Evolutionary conservation across 2,329 filamentous ascomycete species (phyloP), one percentile per base, ranked within the genome.

Genomic region (Talaromyces sp.): DNA sequence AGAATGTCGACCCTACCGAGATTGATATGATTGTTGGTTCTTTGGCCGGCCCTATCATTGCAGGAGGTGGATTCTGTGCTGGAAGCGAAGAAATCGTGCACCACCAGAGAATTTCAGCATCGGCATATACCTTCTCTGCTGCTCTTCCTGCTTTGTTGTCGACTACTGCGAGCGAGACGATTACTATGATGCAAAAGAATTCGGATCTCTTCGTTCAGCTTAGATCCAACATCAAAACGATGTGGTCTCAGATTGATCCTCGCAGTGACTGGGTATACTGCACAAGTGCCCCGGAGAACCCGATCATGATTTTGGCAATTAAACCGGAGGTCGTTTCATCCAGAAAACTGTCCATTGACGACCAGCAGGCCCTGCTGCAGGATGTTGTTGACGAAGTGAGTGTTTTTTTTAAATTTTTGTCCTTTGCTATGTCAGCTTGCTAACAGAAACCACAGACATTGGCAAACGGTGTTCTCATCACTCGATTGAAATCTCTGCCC

Each of bases 21-120:
- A 88, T 99, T 55, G 94, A 99, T 78, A 97, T 99, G 92, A 93
- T 99, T 66, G 85, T 97, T 57, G 94, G 95, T 50, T 96, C 91
- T 38, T 85, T 99, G 52, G 88, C 93, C 12, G 93, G 94, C 2
- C 89, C 92, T 17, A 82, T 99, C 41, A 94, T 93, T 70, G 92
- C 91, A 10, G 93, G 92, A 59, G 94, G 95, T 67, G 94, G 94
- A 17, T 99, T 99, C 80, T 99, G 94, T 73, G 92, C 93, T 17
- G 93, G 92, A 19, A 88, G 88, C 43, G 88, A 88, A 65, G 94
- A 97, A 71, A 92, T 97, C 19, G 90, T 97, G 19, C 91, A 95
- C 74, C 94, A 99, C 72, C 94, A 99, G 77, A 92, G 94, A 66
- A 92, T 99, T 69, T 91, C 90, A 9, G 91, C 93, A 4, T 87